phyloP scores from a whole-genome alignment of 805 yeast species.

The Nematodospora valgi region DNA sequence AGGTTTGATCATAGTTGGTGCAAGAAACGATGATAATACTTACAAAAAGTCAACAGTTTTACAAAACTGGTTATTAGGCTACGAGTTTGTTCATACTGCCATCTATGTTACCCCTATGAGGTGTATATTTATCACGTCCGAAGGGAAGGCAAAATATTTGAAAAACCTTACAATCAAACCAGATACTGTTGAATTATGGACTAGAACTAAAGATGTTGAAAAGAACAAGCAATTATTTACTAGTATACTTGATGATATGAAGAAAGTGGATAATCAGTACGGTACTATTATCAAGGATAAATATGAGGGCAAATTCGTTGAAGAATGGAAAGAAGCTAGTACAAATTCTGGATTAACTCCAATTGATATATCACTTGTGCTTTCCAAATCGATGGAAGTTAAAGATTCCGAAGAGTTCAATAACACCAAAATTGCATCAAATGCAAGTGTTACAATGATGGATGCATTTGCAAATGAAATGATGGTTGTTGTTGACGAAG shows the following conservation, averaged over 20 bases:
- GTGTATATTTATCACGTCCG: conserved; percentile 68
- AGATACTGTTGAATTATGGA: conserved; percentile 49
- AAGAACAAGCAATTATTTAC: conserved; percentile 67
- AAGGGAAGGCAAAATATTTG: conserved; percentile 80
- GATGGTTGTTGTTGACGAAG: conserved; percentile 86
- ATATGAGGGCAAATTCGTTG: conserved; percentile 79
- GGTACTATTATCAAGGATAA: conserved; percentile 76
- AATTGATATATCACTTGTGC: conserved; percentile 48
- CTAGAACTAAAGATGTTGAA: conserved; percentile 77
- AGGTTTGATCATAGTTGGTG: conserved; percentile 69
- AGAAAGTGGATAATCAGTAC: conserved; percentile 33
- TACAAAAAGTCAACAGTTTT: conserved; percentile 82
- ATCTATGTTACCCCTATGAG: conserved; percentile 60
- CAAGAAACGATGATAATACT: conserved; percentile 83
- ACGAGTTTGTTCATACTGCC: conserved; percentile 92
- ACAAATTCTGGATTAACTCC: conserved; percentile 32
- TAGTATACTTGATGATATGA: conserved; percentile 49
- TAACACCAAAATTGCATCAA: conserved; percentile 65
- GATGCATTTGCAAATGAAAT: conserved; percentile 81
- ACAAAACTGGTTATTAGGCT: conserved; percentile 90
- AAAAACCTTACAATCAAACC: conserved; percentile 48
- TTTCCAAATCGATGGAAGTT: conserved; percentile 57
- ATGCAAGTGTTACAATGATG: conserved; percentile 76
- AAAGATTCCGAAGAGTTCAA: conserved; percentile 80
- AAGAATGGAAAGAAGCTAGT: conserved; percentile 62